phyloP scores from a whole-genome alignment of 202 grass and related monocot genomes.

The Dendrocalamus latiflorus region DNA sequence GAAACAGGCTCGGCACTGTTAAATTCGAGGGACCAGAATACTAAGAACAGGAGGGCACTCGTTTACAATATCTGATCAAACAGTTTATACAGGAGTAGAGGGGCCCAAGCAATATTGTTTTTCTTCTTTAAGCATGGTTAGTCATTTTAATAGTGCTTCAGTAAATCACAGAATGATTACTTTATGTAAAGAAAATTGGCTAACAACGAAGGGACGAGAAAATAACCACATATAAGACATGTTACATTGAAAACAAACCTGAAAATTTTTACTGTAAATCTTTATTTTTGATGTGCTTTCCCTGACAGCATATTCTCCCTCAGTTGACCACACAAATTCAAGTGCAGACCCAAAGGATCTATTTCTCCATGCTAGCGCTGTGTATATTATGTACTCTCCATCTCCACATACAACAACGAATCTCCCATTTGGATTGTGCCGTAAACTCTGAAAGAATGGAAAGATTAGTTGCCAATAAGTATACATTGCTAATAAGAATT shows the following conservation, averaged over 20 bases:
- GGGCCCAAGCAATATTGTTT: neutral
- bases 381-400: slow-evolving; percentile 90
- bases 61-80: neutral
- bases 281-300: slow-evolving; percentile 78
- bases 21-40: neutral
- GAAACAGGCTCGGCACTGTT: neutral
- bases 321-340: slow-evolving; percentile 80
- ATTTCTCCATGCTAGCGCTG: slow-evolving; percentile 86
- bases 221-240: neutral
- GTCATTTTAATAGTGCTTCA: neutral
- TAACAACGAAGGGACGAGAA: slow-evolving; percentile 5
- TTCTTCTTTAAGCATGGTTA: neutral
- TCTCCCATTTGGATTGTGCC: slow-evolving; percentile 83
- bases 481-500: neutral
- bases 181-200: neutral
- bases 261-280: slow-evolving; percentile 81
- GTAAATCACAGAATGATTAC: neutral
- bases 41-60: neutral
- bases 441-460: slow-evolving; percentile 58
- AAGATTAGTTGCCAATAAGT: neutral
- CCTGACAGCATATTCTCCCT: slow-evolving; percentile 82
- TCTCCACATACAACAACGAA: slow-evolving; percentile 96
- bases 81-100: neutral
- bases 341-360: slow-evolving; percentile 87
- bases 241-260: slow-evolving; percentile 40